Base-by-base conservation (phyloP, 1,284 basidiomycete genomes). In the Anthracocystis walkeri region DNA sequence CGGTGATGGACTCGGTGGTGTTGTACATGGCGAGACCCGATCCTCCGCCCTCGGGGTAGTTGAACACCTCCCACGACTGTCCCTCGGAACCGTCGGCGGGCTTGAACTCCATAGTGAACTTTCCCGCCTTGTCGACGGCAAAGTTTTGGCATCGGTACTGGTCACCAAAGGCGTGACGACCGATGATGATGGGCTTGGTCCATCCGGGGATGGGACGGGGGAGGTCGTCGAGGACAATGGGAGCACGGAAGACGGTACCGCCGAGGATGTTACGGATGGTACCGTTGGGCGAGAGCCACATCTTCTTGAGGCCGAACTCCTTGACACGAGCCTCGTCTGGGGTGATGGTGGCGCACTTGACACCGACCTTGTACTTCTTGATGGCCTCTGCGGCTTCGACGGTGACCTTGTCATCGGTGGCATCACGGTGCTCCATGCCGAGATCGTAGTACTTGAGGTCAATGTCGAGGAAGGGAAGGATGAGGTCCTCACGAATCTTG, bases 361-460 rank as follows among this genome's bases (percentile, higher is more conserved):
- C 78, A 60, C 82, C 84, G 46, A 85, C 84, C 64, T 81, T 79
- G 79, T 85, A 83, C 73, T 82, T 81, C 62, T 82, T 80, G 68
- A 82, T 85, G 50, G 95, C 95, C 83, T 97, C 90, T 16, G 97
- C 95, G 33, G 95, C 92, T 16, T 97, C 95, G 74, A 94, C 86
- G 18, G 97, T 99, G 58, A 99, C 91, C 87, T 93, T 88, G 88
- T 99, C 97, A 82, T 95, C 90, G 42, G 97, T 99, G 80, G 91
- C 88, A 86, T 97, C 94, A 69, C 95, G 92, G 87, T 92, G 89
- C 87, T 95, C 93, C 81, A 98, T 90, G 35, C 95, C 95, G 48
- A 99, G 90, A 87, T 99, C 96, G 87, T 91, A 98, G 88, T 99
- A 99, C 87, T 98, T 98, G 89, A 99, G 93, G 84, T 99, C 93